A percentile compares a stretch with the other conserved stretches of the same genome.
Evolutionary conservation across 2,329 filamentous ascomycete genomes (phyloP).

Genomic region (Talaromyces sp.): DNA sequence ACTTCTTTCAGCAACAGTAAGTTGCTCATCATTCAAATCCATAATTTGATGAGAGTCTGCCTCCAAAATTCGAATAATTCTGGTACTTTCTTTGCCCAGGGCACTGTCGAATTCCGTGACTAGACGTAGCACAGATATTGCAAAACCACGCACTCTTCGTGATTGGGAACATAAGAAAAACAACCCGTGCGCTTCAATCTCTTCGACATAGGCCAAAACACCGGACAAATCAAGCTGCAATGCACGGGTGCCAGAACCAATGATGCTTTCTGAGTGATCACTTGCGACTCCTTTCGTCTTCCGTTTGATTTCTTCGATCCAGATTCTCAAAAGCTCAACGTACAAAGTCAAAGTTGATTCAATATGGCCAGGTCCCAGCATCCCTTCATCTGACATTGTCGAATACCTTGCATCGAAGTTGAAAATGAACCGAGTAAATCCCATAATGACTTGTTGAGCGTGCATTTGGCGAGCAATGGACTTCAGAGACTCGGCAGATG

Average conservation of each 20-base stretch:
- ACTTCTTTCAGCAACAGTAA: constrained; percentile 83
- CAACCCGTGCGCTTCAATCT: constrained; percentile 91
- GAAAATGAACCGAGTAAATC: constrained; percentile 96
- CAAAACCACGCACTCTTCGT: constrained; percentile 78
- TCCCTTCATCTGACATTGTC: constrained; percentile 95
- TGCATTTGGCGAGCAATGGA: constrained; percentile 91
- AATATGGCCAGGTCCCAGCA: constrained; percentile 90
- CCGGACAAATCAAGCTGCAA: constrained; percentile 79
- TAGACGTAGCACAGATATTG: constrained; percentile 84
- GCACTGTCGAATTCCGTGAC: constrained; percentile 92
- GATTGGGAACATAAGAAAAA: constrained; percentile 98
- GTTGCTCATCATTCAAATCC: constrained; percentile 81
- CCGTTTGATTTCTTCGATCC: constrained; percentile 92
- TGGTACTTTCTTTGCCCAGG: constrained; percentile 70
- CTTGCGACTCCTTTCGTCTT: constrained; percentile 70
- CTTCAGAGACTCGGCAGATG: constrained; percentile 87
- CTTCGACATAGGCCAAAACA: constrained; percentile 89
- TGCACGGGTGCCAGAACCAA: constrained; percentile 62
- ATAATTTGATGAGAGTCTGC: constrained; percentile 83
- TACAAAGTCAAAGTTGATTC: constrained; percentile 91
- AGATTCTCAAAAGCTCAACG: constrained; percentile 88
- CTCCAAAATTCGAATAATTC: constrained; percentile 89
- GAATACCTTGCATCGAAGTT: constrained; percentile 97
- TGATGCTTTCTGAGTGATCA: constrained; percentile 58
- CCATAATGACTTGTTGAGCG: constrained; percentile 92